Percentiles rank a stretch among this genome's conserved stretches.
These are phyloP conservation scores for Metschnikowia rubicola DNA, from an alignment of 805 yeast species.

Conservation along the genomic window DNA sequence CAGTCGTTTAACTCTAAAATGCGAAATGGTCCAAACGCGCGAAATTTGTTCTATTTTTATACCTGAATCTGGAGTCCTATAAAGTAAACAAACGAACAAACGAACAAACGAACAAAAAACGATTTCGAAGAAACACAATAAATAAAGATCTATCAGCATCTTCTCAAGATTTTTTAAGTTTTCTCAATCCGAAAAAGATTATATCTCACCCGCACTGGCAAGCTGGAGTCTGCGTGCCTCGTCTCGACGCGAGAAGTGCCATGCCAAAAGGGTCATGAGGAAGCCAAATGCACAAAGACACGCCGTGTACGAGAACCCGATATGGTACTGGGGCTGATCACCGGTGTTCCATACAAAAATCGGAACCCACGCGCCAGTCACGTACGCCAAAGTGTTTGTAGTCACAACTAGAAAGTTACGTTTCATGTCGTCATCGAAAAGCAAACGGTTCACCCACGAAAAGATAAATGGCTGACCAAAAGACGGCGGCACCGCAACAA, in stretches of 20 bases:
- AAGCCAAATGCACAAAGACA: constrained; percentile 30
- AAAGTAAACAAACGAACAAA: no score
- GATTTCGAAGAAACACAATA: no score
- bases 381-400: constrained; percentile 39
- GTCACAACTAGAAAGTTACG: constrained; percentile 33
- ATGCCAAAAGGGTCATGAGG: constrained; percentile 26
- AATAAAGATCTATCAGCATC: no score
- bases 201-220: neutral
- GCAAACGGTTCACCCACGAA: constrained; percentile 51
- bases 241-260: constrained; percentile 26
- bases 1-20: no score
- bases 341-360: constrained; percentile 39
- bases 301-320: constrained; percentile 36
- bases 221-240: constrained; percentile 5
- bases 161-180: no score
- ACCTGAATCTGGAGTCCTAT: no score
- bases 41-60: no score
- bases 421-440: constrained; percentile 38
- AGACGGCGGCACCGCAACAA: constrained; percentile 45
- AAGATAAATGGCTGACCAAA: constrained; percentile 57
- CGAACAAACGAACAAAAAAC: no score
- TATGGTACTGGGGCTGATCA: constrained; percentile 28
- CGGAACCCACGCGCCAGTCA: constrained; percentile 38
- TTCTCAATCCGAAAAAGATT: no score
- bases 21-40: no score